Evolutionary conservation across 306 rosid genomes (phyloP).

Genomic region (Crotalaria pallida): DNA sequence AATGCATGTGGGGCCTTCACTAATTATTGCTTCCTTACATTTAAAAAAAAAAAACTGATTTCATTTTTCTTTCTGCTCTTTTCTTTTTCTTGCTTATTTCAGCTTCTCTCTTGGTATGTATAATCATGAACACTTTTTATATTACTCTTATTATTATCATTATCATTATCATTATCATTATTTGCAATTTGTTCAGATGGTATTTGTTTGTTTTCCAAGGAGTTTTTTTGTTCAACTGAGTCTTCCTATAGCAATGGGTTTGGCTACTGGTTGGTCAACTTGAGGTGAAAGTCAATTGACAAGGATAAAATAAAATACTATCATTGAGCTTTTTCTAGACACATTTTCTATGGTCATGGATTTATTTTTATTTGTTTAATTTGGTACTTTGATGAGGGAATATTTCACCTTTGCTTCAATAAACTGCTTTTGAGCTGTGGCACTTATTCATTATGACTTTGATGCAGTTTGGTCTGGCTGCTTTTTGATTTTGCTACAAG

Average conservation of each 20-base stretch:
- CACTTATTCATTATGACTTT: constrained; percentile 3
- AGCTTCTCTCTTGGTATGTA: too few relatives aligned
- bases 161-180: too few relatives aligned
- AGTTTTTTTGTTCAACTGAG: too few relatives aligned
- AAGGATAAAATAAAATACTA: not conserved
- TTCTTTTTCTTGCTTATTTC: too few relatives aligned
- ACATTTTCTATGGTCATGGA: not conserved
- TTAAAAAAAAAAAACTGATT: not conserved
- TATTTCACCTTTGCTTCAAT: not conserved
- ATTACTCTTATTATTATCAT: too few relatives aligned
- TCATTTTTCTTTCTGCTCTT: not conserved
- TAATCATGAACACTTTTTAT: too few relatives aligned
- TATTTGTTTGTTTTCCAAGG: too few relatives aligned
- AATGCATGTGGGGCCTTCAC: not conserved
- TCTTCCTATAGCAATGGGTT: not conserved
- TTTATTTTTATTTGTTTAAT: not conserved
- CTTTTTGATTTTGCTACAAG: constrained; percentile 13
- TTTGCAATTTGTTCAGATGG: too few relatives aligned
- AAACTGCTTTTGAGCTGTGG: not conserved
- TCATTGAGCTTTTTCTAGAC: not conserved
- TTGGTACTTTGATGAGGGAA: not conserved
- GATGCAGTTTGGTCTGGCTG: constrained; percentile 27
- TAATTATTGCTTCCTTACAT: not conserved
- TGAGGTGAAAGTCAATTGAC: not conserved
- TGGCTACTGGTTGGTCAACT: not conserved